These are phyloP conservation scores for Lactifluus subvellereus DNA, from an alignment of 768 basidiomycete species.

Conservation along the genomic window DNA sequence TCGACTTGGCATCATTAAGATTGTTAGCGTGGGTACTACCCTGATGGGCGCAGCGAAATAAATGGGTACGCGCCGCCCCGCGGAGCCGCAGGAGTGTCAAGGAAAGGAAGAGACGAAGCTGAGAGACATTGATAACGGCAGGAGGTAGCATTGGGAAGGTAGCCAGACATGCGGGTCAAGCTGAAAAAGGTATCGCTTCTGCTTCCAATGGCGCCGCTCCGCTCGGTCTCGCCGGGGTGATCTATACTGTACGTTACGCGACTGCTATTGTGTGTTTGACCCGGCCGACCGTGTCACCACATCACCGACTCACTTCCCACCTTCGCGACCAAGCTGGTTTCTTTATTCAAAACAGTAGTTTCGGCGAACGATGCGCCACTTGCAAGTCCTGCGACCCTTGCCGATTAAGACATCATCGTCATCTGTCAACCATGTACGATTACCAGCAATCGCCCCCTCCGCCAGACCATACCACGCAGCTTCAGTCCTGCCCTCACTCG, in stretches of 20 bases:
- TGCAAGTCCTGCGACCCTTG: background rate
- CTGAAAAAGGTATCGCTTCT: too few species aligned
- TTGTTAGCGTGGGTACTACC: too few species aligned
- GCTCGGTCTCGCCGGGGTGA: too few species aligned
- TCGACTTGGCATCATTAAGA: background rate
- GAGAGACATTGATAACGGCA: too few species aligned
- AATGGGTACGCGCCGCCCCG: background rate
- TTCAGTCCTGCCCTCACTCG: slow-evolving; percentile 56
- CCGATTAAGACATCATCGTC: background rate
- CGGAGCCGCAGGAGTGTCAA: background rate
- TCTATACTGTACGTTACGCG: too few species aligned
- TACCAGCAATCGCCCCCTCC: too few species aligned
- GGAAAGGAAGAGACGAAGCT: too few species aligned
- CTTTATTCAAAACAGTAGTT: background rate
- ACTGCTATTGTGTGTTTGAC: too few species aligned
- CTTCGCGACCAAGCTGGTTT: background rate
- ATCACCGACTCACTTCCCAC: too few species aligned
- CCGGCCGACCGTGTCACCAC: background rate
- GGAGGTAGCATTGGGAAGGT: too few species aligned
- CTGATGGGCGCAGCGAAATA: background rate
- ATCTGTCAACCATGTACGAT: background rate
- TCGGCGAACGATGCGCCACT: background rate
- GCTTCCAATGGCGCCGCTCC: too few species aligned
- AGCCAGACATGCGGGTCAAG: background rate
- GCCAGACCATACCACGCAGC: slow-evolving; percentile 54